Conservation (phyloP, 768 basidiomycete genomes). For the Podaxis pistillaris region DNA sequence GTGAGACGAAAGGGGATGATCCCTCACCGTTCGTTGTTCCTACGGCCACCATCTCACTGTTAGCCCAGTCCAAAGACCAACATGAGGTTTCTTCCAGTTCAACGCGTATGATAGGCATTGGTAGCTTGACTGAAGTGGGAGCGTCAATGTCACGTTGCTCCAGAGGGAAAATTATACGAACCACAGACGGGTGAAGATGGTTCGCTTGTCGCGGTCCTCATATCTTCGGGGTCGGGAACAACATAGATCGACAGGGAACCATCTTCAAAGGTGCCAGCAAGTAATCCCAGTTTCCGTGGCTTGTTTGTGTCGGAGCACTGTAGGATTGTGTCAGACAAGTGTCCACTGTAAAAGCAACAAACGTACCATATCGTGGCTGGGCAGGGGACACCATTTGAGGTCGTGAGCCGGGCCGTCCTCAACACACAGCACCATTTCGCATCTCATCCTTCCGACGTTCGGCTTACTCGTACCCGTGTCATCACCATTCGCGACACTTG, state of each 20-base stretch:
- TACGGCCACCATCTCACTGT: constrained; percentile 76
- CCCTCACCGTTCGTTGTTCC: constrained; percentile 81
- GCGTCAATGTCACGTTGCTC: background rate
- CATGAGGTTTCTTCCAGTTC: constrained; percentile 75
- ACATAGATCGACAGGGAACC: constrained; percentile 78
- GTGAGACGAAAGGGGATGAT: background rate
- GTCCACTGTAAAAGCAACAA: background rate
- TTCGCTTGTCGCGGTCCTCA: constrained; percentile 31
- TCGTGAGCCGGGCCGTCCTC: constrained; percentile 80
- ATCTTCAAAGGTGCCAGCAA: constrained; percentile 86
- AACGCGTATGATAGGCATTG: constrained; percentile 68
- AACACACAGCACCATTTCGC: constrained; percentile 84
- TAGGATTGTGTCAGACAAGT: background rate
- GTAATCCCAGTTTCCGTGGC: constrained; percentile 70
- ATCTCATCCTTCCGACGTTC: constrained; percentile 50
- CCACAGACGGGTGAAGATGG: constrained; percentile 43
- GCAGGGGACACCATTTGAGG: constrained; percentile 92
- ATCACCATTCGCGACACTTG: constrained; percentile 3
- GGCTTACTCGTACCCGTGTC: constrained; percentile 7
- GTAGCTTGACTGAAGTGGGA: constrained; percentile 45
- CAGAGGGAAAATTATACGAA: constrained; percentile 27
- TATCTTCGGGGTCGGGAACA: constrained; percentile 73
- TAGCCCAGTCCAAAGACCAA: constrained; percentile 87
- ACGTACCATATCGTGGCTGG: constrained; percentile 62
- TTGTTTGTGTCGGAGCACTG: constrained; percentile 15